phyloP scores from a whole-genome alignment of 2,329 filamentous ascomycete genomes.

The Beauveria brongniartii region DNA sequence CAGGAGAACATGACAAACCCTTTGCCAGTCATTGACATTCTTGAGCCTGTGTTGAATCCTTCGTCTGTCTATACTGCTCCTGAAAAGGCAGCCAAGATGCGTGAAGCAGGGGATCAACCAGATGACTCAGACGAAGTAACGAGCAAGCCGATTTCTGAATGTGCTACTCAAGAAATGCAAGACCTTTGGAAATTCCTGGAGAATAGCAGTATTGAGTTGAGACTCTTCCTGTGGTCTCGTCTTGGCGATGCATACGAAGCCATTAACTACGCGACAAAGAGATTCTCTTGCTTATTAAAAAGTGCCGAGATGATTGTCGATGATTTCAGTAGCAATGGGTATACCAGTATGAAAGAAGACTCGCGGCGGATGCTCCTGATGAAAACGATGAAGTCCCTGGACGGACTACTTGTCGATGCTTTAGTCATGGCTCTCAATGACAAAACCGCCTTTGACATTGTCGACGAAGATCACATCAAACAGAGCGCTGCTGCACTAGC shows the following conservation, averaged over 20 bases:
- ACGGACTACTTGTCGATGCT: conserved; percentile 65
- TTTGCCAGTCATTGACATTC: conserved; percentile 75
- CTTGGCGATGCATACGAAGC: conserved; percentile 81
- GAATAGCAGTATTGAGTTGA: conserved; percentile 71
- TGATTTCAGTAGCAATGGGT: conserved; percentile 55
- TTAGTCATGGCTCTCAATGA: conserved; percentile 64
- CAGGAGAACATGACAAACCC: conserved; percentile 75
- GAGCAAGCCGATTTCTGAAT: conserved; percentile 40
- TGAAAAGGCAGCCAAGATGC: conserved; percentile 2
- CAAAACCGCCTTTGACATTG: conserved; percentile 65
- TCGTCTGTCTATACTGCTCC: conserved; percentile 38
- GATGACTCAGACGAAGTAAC: conserved; percentile 15
- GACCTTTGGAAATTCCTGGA: conserved; percentile 83
- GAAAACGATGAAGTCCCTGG: conserved; percentile 68
- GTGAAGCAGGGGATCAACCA: background rate
- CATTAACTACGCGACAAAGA: conserved; percentile 80
- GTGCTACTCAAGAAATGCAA: conserved; percentile 49
- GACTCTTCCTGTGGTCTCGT: conserved; percentile 82
- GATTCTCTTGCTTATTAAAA: conserved; percentile 77
- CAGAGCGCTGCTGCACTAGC: conserved; percentile 65
- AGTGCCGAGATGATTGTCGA: conserved; percentile 76
- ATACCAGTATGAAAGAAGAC: conserved; percentile 48
- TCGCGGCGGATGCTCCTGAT: conserved; percentile 65
- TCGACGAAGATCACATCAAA: conserved; percentile 71
- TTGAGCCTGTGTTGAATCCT: conserved; percentile 86